Base-by-base conservation (phyloP, 1,284 basidiomycete species). In the Pterulicium gracile region DNA sequence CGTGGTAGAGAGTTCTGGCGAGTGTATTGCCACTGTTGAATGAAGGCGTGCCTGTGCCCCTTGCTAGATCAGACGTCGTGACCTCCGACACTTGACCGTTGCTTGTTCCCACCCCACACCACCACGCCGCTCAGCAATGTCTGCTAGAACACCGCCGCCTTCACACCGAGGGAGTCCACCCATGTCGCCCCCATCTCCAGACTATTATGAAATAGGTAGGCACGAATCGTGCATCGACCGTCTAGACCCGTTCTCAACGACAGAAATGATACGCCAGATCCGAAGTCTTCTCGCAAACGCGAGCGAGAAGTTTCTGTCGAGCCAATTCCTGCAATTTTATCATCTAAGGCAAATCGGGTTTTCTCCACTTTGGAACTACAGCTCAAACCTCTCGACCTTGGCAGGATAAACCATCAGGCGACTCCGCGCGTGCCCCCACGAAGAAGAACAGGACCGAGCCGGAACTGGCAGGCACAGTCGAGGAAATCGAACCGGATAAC, bases 401-500 rank as follows among this genome's bases (percentile, higher is more conserved):
- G n/a, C 39, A 41, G 39, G 39, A 41, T 19, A n/a, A n/a, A 20
- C 7, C 10, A 41, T n/a, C 19, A 10, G 66, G 67, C 48, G 71
- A 70, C 57, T 69, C 74, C 43, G 63, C 66, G 40, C 69, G 67
- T 19, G 69, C 74, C 12, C 79, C 79, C 2, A 72, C 77, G 23
- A 87, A 87, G 72, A 87, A 84, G 70, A 86, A 86, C 55, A 69
- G 79, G 44, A 66, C 73, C 5, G 64, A 72, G 19, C 67, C 86
- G 42, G 79, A 74, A 50, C 57, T 74, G 23, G 78, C 81, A 3
- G 65, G 68, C 24, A 73, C 79, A 50, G 80, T 85, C 59, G 79
- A 81, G 46, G 71, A 74, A 46, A 61, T 24, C 54, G 63, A 49
- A 58, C 56, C 46, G 47, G 55, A 45, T 59, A 66, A 43, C 58